These are phyloP conservation scores for Fusarium staphyleae DNA, from an alignment of 2,329 filamentous ascomycete species.

Conservation along the genomic window DNA sequence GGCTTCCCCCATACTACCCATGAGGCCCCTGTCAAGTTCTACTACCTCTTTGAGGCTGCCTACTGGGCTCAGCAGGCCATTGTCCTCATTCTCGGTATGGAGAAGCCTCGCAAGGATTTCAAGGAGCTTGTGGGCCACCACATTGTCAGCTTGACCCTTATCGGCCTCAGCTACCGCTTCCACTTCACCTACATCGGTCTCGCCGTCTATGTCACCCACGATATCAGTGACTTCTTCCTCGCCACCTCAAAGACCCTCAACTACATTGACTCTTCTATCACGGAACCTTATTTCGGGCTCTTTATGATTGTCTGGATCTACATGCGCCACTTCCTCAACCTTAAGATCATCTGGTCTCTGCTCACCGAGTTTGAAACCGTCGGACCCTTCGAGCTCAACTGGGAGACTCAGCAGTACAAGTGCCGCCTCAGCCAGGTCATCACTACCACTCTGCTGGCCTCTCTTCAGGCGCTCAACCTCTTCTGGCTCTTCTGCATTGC, in stretches of 20 bases:
- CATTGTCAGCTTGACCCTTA: slow-evolving; percentile 84
- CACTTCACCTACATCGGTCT: slow-evolving; percentile 96
- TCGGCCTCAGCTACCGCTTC: slow-evolving; percentile 88
- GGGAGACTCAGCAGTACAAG: slow-evolving; percentile 80
- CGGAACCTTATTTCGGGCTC: slow-evolving; percentile 82
- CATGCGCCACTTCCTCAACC: slow-evolving; percentile 84
- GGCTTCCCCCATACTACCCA: slow-evolving; percentile 84
- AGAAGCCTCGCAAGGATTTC: slow-evolving; percentile 95
- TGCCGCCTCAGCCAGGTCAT: slow-evolving; percentile 74
- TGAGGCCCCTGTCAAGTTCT: slow-evolving; percentile 86
- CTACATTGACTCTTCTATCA: slow-evolving; percentile 81
- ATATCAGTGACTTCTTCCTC: slow-evolving; percentile 94
- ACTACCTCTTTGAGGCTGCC: slow-evolving; percentile 91
- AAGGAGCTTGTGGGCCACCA: slow-evolving; percentile 92
- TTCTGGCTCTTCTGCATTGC: slow-evolving; percentile 84
- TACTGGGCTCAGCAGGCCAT: slow-evolving; percentile 97
- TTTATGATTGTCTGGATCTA: slow-evolving; percentile 91
- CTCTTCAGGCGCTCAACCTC: slow-evolving; percentile 76
- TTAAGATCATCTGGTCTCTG: slow-evolving; percentile 77
- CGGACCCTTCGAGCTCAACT: slow-evolving; percentile 78
- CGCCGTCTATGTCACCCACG: slow-evolving; percentile 92
- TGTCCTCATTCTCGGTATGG: slow-evolving; percentile 83
- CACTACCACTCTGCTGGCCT: slow-evolving; percentile 67
- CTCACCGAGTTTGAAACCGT: slow-evolving; percentile 78
- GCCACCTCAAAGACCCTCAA: slow-evolving; percentile 92